Percentiles rank a stretch among this genome's conserved stretches.
These are phyloP conservation scores for Boechera retrofracta DNA, from an alignment of 345 rosid species.

Conservation along the genomic window DNA sequence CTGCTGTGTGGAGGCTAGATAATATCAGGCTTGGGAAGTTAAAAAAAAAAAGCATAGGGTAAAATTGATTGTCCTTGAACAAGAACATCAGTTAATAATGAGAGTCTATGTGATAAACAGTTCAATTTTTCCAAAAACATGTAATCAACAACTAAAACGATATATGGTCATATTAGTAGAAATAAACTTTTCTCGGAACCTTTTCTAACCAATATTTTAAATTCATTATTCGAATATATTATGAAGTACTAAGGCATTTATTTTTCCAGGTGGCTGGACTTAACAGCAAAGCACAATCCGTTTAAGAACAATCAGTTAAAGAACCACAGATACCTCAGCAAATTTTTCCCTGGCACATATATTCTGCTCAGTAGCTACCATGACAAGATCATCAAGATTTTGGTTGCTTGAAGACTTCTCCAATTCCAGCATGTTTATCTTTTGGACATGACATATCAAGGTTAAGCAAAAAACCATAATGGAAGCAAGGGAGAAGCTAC, in stretches of 20 bases:
- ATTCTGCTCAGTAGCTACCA: slow-evolving; percentile 63
- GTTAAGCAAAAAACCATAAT: slow-evolving; percentile 31
- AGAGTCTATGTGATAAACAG: slow-evolving; percentile 11
- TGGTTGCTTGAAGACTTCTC: slow-evolving; percentile 73
- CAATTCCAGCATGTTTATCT: slow-evolving; percentile 73
- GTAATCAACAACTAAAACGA: slow-evolving; percentile 7
- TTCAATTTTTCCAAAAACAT: slow-evolving; percentile 1
- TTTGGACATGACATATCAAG: slow-evolving; percentile 28
- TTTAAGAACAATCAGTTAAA: slow-evolving; percentile 18
- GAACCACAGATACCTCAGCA: slow-evolving; percentile 65
- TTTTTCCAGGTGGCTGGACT: slow-evolving; percentile 10
- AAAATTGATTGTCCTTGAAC: background rate
- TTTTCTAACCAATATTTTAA: slow-evolving; percentile 6
- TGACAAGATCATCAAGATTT: slow-evolving; percentile 62
- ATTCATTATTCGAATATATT: background rate
- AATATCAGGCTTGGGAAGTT: background rate
- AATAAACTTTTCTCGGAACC: too few relatives aligned
- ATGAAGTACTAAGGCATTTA: slow-evolving; percentile 1
- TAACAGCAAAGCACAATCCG: slow-evolving; percentile 24
- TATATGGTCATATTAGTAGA: background rate
- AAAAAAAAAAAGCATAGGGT: background rate
- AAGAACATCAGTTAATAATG: background rate
- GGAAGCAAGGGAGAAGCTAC: slow-evolving; percentile 19
- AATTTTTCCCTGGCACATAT: slow-evolving; percentile 59
- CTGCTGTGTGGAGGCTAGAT: background rate